These are phyloP conservation scores for Ophiostoma ips DNA, from an alignment of 2,329 filamentous ascomycete species.

Conservation along the genomic window DNA sequence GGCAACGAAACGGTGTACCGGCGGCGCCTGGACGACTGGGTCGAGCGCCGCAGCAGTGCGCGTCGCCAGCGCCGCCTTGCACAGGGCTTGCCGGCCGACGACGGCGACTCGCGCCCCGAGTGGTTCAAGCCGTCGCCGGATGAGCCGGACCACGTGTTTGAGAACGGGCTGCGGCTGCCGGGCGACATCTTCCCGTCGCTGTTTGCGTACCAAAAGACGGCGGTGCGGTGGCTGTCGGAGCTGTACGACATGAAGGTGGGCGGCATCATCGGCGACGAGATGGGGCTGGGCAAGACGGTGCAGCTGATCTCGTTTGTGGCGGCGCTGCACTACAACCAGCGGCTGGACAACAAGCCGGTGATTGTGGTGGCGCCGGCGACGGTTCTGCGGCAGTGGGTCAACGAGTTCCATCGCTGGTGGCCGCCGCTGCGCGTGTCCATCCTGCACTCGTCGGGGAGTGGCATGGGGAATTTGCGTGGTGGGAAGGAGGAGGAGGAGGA, in stretches of 20 bases:
- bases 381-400: conserved; percentile 93
- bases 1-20: conserved; percentile 77
- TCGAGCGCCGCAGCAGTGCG: conserved; percentile 33
- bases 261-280: conserved; percentile 92
- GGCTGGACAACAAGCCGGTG: conserved; percentile 65
- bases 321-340: conserved; percentile 81
- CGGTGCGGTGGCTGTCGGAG: conserved; percentile 92
- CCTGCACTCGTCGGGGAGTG: conserved; percentile 85
- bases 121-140: conserved; percentile 83
- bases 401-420: conserved; percentile 98
- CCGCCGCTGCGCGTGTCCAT: conserved; percentile 95
- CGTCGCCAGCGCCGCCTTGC: conserved; percentile 23
- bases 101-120: conserved; percentile 37
- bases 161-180: conserved; percentile 65
- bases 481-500: conserved; percentile 7
- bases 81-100: conserved; percentile 22
- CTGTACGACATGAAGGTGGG: conserved; percentile 80
- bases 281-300: conserved; percentile 93
- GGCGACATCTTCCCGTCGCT: conserved; percentile 86
- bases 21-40: conserved; percentile 61
- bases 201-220: conserved; percentile 95
- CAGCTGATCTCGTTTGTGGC: conserved; percentile 66
- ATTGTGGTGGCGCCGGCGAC: conserved; percentile 91
- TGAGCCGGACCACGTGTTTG: conserved; percentile 59
- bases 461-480: conserved; percentile 74